These are phyloP conservation scores for Ramaria sp. DNA, from an alignment of 768 basidiomycete species.

Conservation along the genomic window DNA sequence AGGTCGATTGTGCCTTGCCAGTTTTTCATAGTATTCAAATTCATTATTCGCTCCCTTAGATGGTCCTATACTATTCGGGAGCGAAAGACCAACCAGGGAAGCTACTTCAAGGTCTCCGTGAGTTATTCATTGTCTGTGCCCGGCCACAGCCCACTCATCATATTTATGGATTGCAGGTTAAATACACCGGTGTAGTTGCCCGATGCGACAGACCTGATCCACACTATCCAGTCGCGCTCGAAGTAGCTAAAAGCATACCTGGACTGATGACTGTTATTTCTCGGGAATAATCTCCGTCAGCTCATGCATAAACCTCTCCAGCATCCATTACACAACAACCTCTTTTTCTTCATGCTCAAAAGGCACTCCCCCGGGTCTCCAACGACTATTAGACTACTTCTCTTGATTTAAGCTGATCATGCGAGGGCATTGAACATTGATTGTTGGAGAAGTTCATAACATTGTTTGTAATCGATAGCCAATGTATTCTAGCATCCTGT, in stretches of 20 bases:
- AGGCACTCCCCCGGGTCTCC: no score
- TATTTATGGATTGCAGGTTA: slow-evolving; percentile 35
- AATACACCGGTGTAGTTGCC: slow-evolving; percentile 50
- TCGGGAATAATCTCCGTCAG: background rate
- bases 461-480: no score
- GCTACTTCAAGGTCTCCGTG: slow-evolving; percentile 57
- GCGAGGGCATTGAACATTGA: no score
- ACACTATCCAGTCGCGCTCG: slow-evolving; percentile 48
- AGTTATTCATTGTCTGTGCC: slow-evolving; percentile 14
- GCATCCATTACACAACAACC: no score
- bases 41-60: slow-evolving; percentile 31
- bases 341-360: no score
- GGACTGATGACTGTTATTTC: slow-evolving; percentile 65
- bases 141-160: background rate
- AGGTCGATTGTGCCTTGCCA: no score
- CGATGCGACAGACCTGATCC: slow-evolving; percentile 43
- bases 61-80: slow-evolving; percentile 54
- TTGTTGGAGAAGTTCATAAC: no score
- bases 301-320: no score
- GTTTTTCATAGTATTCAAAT: no score
- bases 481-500: no score
- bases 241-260: slow-evolving; percentile 48
- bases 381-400: no score
- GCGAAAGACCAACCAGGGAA: slow-evolving; percentile 37
- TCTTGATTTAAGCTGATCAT: no score